Base-by-base conservation (phyloP, 2,329 filamentous ascomycete species). In the Claviceps maximensis region DNA sequence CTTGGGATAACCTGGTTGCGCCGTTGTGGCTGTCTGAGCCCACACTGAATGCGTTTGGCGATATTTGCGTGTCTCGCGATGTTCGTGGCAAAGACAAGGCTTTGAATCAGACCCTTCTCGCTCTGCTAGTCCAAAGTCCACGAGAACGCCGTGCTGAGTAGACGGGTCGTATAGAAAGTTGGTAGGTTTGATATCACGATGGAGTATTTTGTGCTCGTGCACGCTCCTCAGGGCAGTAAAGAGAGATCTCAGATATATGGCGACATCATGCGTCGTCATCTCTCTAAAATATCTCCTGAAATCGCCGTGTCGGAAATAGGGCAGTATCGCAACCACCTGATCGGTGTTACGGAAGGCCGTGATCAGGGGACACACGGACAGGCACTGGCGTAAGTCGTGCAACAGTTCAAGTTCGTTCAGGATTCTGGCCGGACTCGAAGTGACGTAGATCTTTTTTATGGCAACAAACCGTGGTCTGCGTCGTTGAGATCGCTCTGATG, bases 381-480 rank as follows among this genome's bases (percentile, higher is more conserved):
- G 78, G 55, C 86, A 95, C 53, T 86, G 80, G 49, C 86, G 81
- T 9, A 98, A 79, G 65, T 95, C 89, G 65, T 95, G 83, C 23
- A 98, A 80, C 23, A 98, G 78, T 62, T 97, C 91, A 19, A 98
- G 82, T 69, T 98, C 93, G 71, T 98, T 98, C 64, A 95, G 81
- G 60, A 98, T 97, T 47, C 93, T 87, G 29, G 84, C 78, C 0
- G 93, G 93, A 59, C 89, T 96, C 57, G 90, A 96, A 0, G 94
- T 98, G 58, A 97, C 93, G 68, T 98, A 98, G 61, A 98, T 98
- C 73, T 98, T 98, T 73, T 98, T 98, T 69, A 98, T 87, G 21
- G 94, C 93, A 57, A 98, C 94, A 63, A 85, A 97, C 65, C 86
- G 87, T 25, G 85, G 58, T 51, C 60, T 65, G 44, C 64, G 61